A percentile compares a stretch with the other conserved stretches of the same genome.
phyloP scores from a whole-genome alignment of 1,284 basidiomycete genomes.

The Moesziomyces sp. region DNA sequence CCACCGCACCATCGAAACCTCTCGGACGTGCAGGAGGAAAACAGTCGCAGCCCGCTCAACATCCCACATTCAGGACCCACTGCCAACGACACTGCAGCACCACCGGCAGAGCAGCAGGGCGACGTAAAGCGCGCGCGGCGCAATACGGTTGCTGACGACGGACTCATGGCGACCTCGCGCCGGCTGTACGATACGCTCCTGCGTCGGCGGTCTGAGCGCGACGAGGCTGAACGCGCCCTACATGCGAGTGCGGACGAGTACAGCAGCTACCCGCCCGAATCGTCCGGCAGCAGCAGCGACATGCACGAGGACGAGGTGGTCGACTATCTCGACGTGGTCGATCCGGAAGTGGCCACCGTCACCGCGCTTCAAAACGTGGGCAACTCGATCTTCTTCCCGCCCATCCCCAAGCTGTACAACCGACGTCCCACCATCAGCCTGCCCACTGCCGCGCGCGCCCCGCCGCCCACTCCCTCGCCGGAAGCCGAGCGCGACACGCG shows the following conservation, averaged over 20 bases:
- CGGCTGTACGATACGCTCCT: constrained; percentile 27
- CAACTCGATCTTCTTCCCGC: constrained; percentile 80
- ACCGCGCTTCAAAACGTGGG: constrained; percentile 80
- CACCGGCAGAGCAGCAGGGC: neutral
- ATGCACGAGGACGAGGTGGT: constrained; percentile 58
- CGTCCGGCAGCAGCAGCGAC: constrained; percentile 16
- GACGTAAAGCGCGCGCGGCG: constrained; percentile 5
- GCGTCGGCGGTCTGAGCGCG: constrained; percentile 21
- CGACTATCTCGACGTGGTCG: constrained; percentile 76
- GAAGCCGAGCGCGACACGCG: constrained; percentile 6
- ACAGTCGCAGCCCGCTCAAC: constrained; percentile 4
- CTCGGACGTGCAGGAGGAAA: constrained; percentile 41
- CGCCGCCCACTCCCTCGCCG: neutral
- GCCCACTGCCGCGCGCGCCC: constrained; percentile 14
- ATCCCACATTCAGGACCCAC: constrained; percentile 2
- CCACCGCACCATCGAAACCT: constrained; percentile 27
- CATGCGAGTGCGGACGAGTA: constrained; percentile 5
- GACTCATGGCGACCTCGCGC: constrained; percentile 30
- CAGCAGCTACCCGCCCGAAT: constrained; percentile 1
- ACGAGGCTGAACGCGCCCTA: neutral
- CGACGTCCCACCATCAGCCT: constrained; percentile 77
- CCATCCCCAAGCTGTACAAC: constrained; percentile 74
- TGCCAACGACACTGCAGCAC: neutral
- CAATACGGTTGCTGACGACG: constrained; percentile 17
- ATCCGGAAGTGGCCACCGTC: constrained; percentile 78